Conservation (phyloP, 306 rosid species). For the Mimosa bimucronata region DNA sequence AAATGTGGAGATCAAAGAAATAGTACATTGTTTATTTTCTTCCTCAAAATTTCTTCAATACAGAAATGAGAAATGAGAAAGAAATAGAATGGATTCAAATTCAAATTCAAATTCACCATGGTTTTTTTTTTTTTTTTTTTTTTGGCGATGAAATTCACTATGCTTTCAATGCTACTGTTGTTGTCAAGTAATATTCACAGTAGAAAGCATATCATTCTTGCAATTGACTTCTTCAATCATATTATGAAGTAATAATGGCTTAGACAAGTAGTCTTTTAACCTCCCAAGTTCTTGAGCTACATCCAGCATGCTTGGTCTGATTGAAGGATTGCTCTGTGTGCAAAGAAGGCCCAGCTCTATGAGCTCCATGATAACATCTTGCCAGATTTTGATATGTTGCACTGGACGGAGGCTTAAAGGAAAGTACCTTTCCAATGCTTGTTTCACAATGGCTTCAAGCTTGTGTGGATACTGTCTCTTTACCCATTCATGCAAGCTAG, state of each 20-base stretch:
- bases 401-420: conserved; percentile 36
- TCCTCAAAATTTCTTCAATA: neutral
- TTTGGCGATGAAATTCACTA: no score
- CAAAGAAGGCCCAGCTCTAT: conserved; percentile 82
- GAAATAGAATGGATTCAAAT: conserved; percentile 7
- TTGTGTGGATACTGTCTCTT: conserved; percentile 62
- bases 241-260: conserved; percentile 39
- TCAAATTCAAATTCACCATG: no score
- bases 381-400: conserved; percentile 43
- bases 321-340: conserved; percentile 74
- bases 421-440: conserved; percentile 52
- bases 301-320: conserved; percentile 81
- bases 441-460: conserved; percentile 60
- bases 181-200: neutral
- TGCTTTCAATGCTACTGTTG: conserved; percentile 4
- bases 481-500: conserved; percentile 81
- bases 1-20: neutral
- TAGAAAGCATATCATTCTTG: conserved; percentile 20
- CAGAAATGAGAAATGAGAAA: neutral
- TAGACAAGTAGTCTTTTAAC: conserved; percentile 70
- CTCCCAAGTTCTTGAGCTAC: conserved; percentile 72
- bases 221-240: conserved; percentile 33
- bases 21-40: neutral
- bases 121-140: no score
- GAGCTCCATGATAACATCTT: conserved; percentile 67